Base-by-base conservation (phyloP, 768 basidiomycete genomes). In the Psilocybe sp. region DNA sequence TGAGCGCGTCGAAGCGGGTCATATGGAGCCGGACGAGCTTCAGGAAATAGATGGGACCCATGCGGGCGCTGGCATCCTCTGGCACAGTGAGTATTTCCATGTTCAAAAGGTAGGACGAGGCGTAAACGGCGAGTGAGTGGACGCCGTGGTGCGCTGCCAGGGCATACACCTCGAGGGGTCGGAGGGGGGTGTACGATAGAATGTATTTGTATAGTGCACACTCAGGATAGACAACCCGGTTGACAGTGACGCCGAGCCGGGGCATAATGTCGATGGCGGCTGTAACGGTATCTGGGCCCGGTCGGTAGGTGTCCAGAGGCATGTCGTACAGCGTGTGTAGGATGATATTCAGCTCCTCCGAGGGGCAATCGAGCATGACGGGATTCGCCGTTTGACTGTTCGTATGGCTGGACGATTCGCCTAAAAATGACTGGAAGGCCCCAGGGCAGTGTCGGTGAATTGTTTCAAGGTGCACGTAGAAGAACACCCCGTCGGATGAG, bases 401-500 rank as follows among this genome's bases (percentile, higher is more conserved):
- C 3, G n/a, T 31, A 10, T 50, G 35, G 41, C 47, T 45, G 20
- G 36, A 19, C n/a, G 53, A 5, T 8, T 14, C 53, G 13, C 32
- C 18, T 9, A 54, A 12, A 33, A 40, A 43, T 1, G 55, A 39
- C 2, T 50, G 43, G 39, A 59, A 59, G 32, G 58, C 55, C 10
- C 46, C 47, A 4, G 52, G 52, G 4, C 44, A 56, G 13, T 41
- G 37, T 19, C 32, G 23, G 12, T 44, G 12, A 15, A 54, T 50
- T 15, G 46, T 45, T 15, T 45, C 20, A 3, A 49, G 49, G 19
- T 57, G 42, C 1, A 56, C 53, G 32, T 50, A 52, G 43, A 57
- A 59, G 18, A 50, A 31, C 14, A 59, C 55, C 12, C 37, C 19
- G 37, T 59, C 53, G 10, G 50, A 57, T n/a, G 58, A 59, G 19